Conservation (phyloP, 768 basidiomycete genomes). For the Agaricus subrufescens region DNA sequence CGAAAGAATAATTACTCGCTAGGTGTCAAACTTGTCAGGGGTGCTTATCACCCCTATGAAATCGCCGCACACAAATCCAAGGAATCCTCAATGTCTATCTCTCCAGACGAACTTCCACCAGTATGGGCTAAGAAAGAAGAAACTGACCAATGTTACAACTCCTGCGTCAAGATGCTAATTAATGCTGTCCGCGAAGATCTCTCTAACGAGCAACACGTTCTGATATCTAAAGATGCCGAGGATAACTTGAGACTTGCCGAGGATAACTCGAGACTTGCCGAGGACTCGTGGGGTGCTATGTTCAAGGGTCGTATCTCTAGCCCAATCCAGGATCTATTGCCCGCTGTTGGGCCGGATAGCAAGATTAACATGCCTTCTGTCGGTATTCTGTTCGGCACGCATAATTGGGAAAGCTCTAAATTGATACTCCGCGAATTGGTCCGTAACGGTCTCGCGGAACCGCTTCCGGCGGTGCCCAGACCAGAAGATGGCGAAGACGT, state of each 20-base stretch:
- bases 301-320: conserved; percentile 4
- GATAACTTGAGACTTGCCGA: not conserved
- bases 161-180: conserved; percentile 54
- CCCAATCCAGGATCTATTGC: not conserved
- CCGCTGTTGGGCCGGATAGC: not conserved
- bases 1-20: conserved; percentile 62
- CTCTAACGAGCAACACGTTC: conserved; percentile 1
- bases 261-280: not conserved
- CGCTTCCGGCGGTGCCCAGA: conserved; percentile 8
- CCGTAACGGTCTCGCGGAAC: conserved; percentile 44
- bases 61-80: conserved; percentile 38
- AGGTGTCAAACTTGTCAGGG: conserved; percentile 90
- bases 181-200: conserved; percentile 51
- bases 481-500: conserved; percentile 15
- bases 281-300: conserved; percentile 6
- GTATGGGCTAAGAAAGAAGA: conserved; percentile 66
- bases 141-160: conserved; percentile 73
- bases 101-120: conserved; percentile 54
- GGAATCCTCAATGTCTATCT: conserved; percentile 39
- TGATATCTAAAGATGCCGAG: not conserved
- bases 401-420: conserved; percentile 70
- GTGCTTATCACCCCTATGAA: conserved; percentile 87
- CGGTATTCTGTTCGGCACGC: conserved; percentile 82
- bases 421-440: conserved; percentile 60
- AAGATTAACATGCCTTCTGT: conserved; percentile 23